Conservation (phyloP, 1,284 basidiomycete genomes). For the Rhodotorula sp. region DNA sequence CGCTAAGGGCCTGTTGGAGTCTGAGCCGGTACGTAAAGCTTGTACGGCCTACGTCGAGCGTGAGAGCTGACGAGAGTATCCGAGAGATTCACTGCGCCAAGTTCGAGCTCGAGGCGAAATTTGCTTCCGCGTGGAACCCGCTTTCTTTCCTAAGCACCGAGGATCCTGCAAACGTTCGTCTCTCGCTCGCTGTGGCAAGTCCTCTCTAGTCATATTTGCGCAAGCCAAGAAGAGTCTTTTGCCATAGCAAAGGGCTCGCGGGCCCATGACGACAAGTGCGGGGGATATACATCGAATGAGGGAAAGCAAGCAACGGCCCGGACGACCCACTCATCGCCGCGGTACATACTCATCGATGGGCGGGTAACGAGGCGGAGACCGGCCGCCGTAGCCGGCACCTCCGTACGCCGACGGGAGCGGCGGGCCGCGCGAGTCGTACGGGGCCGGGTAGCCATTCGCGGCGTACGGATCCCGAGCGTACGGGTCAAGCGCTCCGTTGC, state of each 20-base stretch:
- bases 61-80: not conserved
- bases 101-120: not conserved
- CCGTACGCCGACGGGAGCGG: conserved; percentile 16
- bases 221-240: too few relatives aligned
- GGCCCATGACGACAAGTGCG: not conserved
- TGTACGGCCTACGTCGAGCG: not conserved
- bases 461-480: conserved; percentile 20
- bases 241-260: not conserved
- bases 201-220: too few relatives aligned
- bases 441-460: conserved; percentile 14
- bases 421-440: conserved; percentile 22
- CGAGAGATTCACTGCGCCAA: not conserved
- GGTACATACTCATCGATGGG: conserved; percentile 17
- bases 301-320: not conserved
- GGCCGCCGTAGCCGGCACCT: not conserved
- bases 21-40: not conserved
- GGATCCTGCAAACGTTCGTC: not conserved
- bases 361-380: conserved; percentile 29
- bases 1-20: not conserved
- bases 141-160: not conserved
- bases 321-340: conserved; percentile 6
- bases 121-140: not conserved
- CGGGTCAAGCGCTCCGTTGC: conserved; percentile 7
- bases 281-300: not conserved
- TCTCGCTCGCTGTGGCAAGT: too few relatives aligned